Conservation (phyloP, 2,329 filamentous ascomycete genomes). For the Aspergillus sp. region DNA sequence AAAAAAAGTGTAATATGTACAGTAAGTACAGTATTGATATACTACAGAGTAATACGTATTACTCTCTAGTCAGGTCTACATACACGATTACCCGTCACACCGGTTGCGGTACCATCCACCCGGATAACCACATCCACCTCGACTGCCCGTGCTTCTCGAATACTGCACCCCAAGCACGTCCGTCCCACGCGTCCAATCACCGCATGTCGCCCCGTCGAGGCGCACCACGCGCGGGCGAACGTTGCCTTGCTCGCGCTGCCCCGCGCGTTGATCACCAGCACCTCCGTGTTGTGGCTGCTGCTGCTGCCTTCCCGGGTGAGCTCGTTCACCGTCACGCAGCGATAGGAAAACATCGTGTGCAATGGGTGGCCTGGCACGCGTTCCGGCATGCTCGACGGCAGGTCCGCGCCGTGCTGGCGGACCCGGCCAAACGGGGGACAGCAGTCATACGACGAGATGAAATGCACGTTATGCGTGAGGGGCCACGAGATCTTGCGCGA, state of each 20-base stretch:
- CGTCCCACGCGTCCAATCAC: slow-evolving; percentile 34
- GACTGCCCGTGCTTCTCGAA: slow-evolving; percentile 36
- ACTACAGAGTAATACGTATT: no score
- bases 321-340: neutral
- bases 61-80: no score
- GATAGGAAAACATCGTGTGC: slow-evolving; percentile 22
- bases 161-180: slow-evolving; percentile 34
- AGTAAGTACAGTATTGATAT: no score
- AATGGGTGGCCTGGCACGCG: slow-evolving; percentile 33
- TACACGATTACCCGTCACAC: no score
- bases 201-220: slow-evolving; percentile 34
- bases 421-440: slow-evolving; percentile 34
- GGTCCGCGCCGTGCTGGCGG: slow-evolving; percentile 2
- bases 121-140: slow-evolving; percentile 33
- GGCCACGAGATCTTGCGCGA: slow-evolving; percentile 25
- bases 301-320: neutral
- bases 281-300: slow-evolving; percentile 3
- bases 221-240: slow-evolving; percentile 39
- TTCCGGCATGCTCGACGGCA: slow-evolving; percentile 5
- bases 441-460: slow-evolving; percentile 49
- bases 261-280: slow-evolving; percentile 31
- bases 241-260: slow-evolving; percentile 29
- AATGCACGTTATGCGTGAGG: slow-evolving; percentile 45
- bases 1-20: no score
- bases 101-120: slow-evolving; percentile 10